These are phyloP conservation scores for Metschnikowia similis DNA, from an alignment of 805 yeast species.

Conservation along the genomic window DNA sequence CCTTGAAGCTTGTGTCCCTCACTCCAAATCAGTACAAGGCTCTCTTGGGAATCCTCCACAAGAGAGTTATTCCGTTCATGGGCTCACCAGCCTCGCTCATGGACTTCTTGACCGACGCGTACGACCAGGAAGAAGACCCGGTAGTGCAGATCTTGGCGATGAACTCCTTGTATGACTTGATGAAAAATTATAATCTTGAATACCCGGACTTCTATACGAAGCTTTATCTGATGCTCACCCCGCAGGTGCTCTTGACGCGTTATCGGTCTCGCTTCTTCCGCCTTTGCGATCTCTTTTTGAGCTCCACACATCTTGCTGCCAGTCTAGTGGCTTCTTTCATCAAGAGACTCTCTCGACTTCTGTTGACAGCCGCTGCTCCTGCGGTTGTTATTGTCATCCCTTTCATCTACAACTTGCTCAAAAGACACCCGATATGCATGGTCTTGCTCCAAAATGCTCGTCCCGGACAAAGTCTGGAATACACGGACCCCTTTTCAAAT, in stretches of 20 bases:
- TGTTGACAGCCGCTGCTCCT: conserved; percentile 77
- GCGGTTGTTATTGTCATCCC: conserved; percentile 86
- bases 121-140: conserved; percentile 43
- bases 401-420: conserved; percentile 83
- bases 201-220: conserved; percentile 87
- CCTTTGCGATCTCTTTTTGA: conserved; percentile 75
- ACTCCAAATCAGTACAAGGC: conserved; percentile 61
- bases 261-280: conserved; percentile 87
- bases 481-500: conserved; percentile 63
- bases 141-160: conserved; percentile 72
- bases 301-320: conserved; percentile 84
- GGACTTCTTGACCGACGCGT: conserved; percentile 92
- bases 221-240: conserved; percentile 75
- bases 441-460: conserved; percentile 63
- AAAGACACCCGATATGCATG: conserved; percentile 94
- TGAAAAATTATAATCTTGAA: conserved; percentile 78
- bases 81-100: conserved; percentile 75
- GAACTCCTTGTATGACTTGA: conserved; percentile 82
- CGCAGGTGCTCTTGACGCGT: conserved; percentile 67
- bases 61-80: conserved; percentile 77
- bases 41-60: conserved; percentile 68
- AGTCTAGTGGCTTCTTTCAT: conserved; percentile 84
- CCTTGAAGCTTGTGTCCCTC: conserved; percentile 46
- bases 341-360: conserved; percentile 70
- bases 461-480: conserved; percentile 18